Percentiles rank a stretch among this genome's conserved stretches.
Evolutionary conservation across 192 early-diverging fungal genomes (phyloP).

Genomic region (Paraglomus occultum): DNA sequence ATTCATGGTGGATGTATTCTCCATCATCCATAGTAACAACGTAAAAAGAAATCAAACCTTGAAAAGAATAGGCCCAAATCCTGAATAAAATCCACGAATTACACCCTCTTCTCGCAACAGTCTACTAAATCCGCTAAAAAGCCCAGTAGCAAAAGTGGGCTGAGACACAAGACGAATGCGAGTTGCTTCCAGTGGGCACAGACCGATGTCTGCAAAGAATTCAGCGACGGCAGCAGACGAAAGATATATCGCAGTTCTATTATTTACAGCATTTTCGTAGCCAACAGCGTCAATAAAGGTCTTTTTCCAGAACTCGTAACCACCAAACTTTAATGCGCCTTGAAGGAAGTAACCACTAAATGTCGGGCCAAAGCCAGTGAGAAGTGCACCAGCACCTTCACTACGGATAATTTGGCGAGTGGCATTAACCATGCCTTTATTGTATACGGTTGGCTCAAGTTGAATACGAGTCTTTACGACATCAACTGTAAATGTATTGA

Average conservation of each 20-base stretch:
- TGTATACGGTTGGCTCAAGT: slow-evolving; percentile 52
- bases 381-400: slow-evolving; percentile 59
- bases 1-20: too few species aligned
- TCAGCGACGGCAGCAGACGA: slow-evolving; percentile 64
- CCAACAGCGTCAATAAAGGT: slow-evolving; percentile 52
- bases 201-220: slow-evolving; percentile 73
- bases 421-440: slow-evolving; percentile 54
- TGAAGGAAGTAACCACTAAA: slow-evolving; percentile 62
- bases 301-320: slow-evolving; percentile 70
- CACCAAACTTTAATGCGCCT: slow-evolving; percentile 63
- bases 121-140: slow-evolving; percentile 56
- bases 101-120: slow-evolving; percentile 66
- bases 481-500: slow-evolving; percentile 49
- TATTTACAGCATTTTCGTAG: slow-evolving; percentile 51
- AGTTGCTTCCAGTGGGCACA: slow-evolving; percentile 74
- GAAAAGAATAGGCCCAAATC: slow-evolving; percentile 73
- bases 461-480: slow-evolving; percentile 80
- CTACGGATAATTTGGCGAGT: slow-evolving; percentile 49
- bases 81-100: slow-evolving; percentile 69
- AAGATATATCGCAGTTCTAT: slow-evolving; percentile 66
- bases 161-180: slow-evolving; percentile 73
- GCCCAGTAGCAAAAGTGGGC: slow-evolving; percentile 62
- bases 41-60: too few species aligned
- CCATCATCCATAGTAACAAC: too few species aligned
- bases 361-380: slow-evolving; percentile 65